Conservation (phyloP, 352 stramenopile genomes). For the Phytophthora parvispora region DNA sequence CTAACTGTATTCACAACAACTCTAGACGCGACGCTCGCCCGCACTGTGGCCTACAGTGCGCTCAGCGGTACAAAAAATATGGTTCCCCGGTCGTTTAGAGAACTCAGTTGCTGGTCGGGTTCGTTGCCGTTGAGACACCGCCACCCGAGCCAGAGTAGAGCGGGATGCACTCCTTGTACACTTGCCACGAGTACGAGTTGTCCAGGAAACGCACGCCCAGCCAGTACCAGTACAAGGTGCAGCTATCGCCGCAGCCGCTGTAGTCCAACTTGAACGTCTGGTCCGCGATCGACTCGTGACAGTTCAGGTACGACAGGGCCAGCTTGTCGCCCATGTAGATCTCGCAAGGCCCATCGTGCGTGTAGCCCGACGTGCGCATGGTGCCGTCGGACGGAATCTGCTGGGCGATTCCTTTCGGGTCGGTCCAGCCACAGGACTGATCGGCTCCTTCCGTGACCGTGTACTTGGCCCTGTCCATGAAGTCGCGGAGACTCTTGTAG, state of each 20-base stretch:
- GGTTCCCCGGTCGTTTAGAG: no score
- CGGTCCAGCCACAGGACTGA: slow-evolving; percentile 44
- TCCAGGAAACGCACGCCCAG: slow-evolving; percentile 44
- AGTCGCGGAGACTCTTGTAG: slow-evolving; percentile 53
- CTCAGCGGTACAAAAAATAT: no score
- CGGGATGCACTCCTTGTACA: slow-evolving; percentile 61
- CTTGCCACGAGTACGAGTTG: slow-evolving; percentile 50
- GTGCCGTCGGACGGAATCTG: slow-evolving; percentile 40
- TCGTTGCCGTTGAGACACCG: background rate
- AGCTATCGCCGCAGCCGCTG: slow-evolving; percentile 41
- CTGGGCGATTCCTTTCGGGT: slow-evolving; percentile 36
- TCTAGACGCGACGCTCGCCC: no score
- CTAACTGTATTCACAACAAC: no score
- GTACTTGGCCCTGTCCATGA: slow-evolving; percentile 55
- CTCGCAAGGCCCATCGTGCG: slow-evolving; percentile 50
- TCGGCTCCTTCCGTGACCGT: slow-evolving; percentile 35
- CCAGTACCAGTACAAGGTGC: slow-evolving; percentile 53
- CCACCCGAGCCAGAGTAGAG: slow-evolving; percentile 19
- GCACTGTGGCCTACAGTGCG: no score
- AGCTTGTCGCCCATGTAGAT: slow-evolving; percentile 54
- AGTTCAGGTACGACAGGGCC: slow-evolving; percentile 41
- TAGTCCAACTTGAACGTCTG: slow-evolving; percentile 44
- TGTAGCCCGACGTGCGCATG: slow-evolving; percentile 58
- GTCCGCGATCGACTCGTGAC: slow-evolving; percentile 41
- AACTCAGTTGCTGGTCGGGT: background rate